Evolutionary conservation across 495 filamentous ascomycete genomes (phyloP).

Genomic region (Haplographium delicatum): DNA sequence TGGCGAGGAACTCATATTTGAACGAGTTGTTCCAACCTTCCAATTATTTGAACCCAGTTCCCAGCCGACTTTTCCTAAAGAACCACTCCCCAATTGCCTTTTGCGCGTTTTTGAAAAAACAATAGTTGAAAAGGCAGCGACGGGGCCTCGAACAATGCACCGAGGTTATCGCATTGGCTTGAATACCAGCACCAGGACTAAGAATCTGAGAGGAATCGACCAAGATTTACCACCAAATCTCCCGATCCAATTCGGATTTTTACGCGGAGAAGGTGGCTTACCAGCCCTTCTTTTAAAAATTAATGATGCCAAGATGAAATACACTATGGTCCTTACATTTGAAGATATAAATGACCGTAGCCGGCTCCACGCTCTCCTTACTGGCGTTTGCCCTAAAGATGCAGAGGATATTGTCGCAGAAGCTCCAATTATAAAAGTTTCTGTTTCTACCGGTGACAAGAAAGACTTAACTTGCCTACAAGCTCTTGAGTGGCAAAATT

Average conservation of each 20-base stretch:
- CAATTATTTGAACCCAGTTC: constrained; percentile 68
- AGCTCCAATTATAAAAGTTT: constrained; percentile 53
- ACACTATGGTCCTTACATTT: constrained; percentile 70
- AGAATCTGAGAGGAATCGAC: constrained; percentile 66
- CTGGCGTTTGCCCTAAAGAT: constrained; percentile 54
- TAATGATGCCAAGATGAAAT: constrained; percentile 56
- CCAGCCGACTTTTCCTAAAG: constrained; percentile 63
- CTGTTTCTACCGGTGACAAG: constrained; percentile 36
- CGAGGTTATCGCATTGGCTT: constrained; percentile 70
- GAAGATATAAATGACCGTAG: constrained; percentile 61
- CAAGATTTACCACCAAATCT: constrained; percentile 53
- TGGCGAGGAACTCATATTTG: constrained; percentile 62
- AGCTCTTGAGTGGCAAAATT: constrained; percentile 34
- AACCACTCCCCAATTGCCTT: constrained; percentile 62
- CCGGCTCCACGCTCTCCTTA: constrained; percentile 59
- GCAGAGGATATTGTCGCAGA: constrained; percentile 60
- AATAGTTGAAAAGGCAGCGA: constrained; percentile 55
- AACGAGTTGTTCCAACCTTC: constrained; percentile 59
- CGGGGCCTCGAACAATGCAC: constrained; percentile 62
- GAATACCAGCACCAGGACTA: constrained; percentile 67
- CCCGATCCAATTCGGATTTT: constrained; percentile 67
- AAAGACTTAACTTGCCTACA: constrained; percentile 4
- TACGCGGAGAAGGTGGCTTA: constrained; percentile 60
- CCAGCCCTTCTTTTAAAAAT: constrained; percentile 66
- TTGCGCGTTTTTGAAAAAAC: constrained; percentile 67